These are phyloP conservation scores for Cystofilobasidium capitatum DNA, from an alignment of 768 basidiomycete genomes.

Conservation along the genomic window DNA sequence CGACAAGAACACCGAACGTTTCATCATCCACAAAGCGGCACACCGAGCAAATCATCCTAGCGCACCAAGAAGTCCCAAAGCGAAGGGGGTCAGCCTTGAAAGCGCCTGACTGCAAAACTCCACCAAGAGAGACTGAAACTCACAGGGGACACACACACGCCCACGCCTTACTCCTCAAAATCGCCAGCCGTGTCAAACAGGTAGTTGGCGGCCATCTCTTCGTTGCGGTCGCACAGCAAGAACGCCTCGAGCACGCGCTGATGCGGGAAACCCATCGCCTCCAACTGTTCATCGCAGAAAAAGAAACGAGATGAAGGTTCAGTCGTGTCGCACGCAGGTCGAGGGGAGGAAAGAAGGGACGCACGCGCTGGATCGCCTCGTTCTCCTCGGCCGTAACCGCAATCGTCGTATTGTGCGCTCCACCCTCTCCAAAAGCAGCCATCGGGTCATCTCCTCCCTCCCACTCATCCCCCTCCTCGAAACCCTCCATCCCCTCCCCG, in stretches of 20 bases:
- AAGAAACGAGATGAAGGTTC: conserved; percentile 8
- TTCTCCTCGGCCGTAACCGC: conserved; percentile 77
- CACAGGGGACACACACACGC: not conserved
- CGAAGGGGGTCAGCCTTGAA: not conserved
- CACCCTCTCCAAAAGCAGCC: conserved; percentile 33
- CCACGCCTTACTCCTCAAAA: not conserved
- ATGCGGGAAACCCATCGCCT: conserved; percentile 76
- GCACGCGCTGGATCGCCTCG: conserved; percentile 77
- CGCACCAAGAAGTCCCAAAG: not conserved
- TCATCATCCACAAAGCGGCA: too few relatives aligned
- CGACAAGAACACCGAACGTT: too few relatives aligned
- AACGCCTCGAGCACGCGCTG: conserved; percentile 79
- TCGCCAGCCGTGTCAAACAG: conserved; percentile 53
- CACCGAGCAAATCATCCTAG: too few relatives aligned
- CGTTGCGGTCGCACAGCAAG: conserved; percentile 79
- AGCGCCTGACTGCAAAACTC: not conserved
- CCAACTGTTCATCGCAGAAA: conserved; percentile 64
- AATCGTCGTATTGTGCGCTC: conserved; percentile 50
- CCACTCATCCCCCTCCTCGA: conserved; percentile 35
- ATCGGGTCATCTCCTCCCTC: conserved; percentile 38
- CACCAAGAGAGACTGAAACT: not conserved
- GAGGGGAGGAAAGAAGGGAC: conserved; percentile 35
- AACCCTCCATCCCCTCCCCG: conserved; percentile 36
- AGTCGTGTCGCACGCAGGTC: not conserved
- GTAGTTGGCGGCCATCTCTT: conserved; percentile 90